A percentile compares a stretch with the other conserved stretches of the same genome.
phyloP scores from a whole-genome alignment of 305 asterid genomes.

The Rubia tinctorum region DNA sequence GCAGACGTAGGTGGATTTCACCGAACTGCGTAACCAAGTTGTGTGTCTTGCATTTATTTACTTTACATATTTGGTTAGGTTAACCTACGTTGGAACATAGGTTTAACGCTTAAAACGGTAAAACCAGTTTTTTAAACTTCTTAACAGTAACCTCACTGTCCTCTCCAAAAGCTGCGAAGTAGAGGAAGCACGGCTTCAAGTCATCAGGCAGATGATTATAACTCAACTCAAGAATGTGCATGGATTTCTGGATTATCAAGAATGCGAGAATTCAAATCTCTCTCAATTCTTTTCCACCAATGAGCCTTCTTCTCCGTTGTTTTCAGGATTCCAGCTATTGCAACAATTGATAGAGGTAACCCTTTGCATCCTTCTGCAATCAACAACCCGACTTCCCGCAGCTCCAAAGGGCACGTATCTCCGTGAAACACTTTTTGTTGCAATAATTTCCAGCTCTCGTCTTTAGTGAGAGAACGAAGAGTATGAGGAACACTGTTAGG shows the following conservation, averaged over 20 bases:
- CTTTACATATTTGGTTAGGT: too few species aligned
- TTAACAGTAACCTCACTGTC: conserved; percentile 15
- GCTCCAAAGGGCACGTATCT: neutral
- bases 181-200: conserved; percentile 25
- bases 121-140: too few species aligned
- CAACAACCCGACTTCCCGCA: neutral
- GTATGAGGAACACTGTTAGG: neutral
- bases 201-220: conserved; percentile 12
- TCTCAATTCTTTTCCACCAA: conserved; percentile 13
- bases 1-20: too few species aligned
- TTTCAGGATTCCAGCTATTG: conserved; percentile 9
- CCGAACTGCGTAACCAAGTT: too few species aligned
- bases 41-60: too few species aligned
- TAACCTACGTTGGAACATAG: too few species aligned
- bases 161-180: conserved; percentile 15
- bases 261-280: neutral
- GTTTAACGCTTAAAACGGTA: too few species aligned
- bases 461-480: neutral
- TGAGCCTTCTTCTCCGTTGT: neutral
- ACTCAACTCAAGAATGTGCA: conserved; percentile 9
- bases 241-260: neutral
- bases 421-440: conserved; percentile 6
- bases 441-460: neutral
- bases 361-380: conserved; percentile 19
- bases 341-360: conserved; percentile 15